A percentile compares a stretch with the other conserved stretches of the same genome.
Conservation (phyloP, 2,329 filamentous ascomycete genomes). For the Aspergillus eucalypticola region DNA sequence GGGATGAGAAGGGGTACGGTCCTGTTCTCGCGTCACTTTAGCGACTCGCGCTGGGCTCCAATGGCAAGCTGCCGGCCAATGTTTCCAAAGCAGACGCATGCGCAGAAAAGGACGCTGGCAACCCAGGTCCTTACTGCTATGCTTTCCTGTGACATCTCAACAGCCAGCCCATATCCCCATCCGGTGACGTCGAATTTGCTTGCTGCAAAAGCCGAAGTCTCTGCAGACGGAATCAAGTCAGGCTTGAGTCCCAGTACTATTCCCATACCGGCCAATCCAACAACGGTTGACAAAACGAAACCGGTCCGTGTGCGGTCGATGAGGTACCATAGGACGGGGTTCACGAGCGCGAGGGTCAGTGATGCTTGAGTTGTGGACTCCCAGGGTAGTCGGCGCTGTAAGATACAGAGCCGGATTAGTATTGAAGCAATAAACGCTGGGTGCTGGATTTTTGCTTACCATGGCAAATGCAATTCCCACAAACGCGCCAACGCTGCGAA, state of each 20-base stretch:
- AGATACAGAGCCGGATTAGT: conserved; percentile 21
- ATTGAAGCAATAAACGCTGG: background rate
- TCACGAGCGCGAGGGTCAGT: conserved; percentile 82
- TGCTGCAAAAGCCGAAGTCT: conserved; percentile 35
- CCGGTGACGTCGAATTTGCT: conserved; percentile 30
- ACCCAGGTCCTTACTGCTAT: conserved; percentile 77
- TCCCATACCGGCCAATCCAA: conserved; percentile 73
- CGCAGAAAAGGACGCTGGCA: conserved; percentile 90
- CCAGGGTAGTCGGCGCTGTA: conserved; percentile 84
- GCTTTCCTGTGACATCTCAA: conserved; percentile 52
- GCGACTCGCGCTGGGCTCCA: conserved; percentile 30
- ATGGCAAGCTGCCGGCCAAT: conserved; percentile 79
- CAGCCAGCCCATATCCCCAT: conserved; percentile 33
- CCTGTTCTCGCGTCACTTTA: conserved; percentile 13
- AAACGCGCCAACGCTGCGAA: conserved; percentile 69
- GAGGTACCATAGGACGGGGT: conserved; percentile 93
- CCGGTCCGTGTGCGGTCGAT: conserved; percentile 88
- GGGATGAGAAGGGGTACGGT: background rate
- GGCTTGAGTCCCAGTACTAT: conserved; percentile 74
- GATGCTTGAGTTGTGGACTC: conserved; percentile 92
- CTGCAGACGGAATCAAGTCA: conserved; percentile 69
- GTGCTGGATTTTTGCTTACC: conserved; percentile 56
- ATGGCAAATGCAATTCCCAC: conserved; percentile 77
- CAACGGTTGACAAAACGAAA: conserved; percentile 72
- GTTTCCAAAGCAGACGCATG: conserved; percentile 93